Evolutionary conservation across 2,329 filamentous ascomycete genomes (phyloP).

Genomic region (Rutstroemia sp.): DNA sequence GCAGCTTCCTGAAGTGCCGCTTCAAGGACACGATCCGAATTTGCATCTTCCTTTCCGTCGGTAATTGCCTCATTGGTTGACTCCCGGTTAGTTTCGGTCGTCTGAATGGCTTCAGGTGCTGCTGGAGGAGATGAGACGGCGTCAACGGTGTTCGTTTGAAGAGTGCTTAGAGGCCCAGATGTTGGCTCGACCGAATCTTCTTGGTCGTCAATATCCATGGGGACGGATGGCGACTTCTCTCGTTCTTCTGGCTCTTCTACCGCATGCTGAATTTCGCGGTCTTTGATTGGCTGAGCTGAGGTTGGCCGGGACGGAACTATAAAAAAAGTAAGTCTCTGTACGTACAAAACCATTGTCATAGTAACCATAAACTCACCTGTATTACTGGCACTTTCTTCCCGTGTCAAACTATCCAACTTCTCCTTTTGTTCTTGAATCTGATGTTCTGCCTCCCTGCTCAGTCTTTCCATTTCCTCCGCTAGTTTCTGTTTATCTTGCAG

Average conservation of each 20-base stretch:
- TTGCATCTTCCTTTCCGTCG: not conserved
- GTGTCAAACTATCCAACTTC: slow-evolving; percentile 25
- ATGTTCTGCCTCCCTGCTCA: slow-evolving; percentile 29
- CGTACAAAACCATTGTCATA: too few species aligned
- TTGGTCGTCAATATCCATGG: slow-evolving; percentile 1
- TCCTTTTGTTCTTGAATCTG: slow-evolving; percentile 30
- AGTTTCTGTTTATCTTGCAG: slow-evolving; percentile 29
- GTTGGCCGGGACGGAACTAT: not conserved
- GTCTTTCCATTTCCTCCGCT: slow-evolving; percentile 29
- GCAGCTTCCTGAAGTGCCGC: slow-evolving; percentile 24
- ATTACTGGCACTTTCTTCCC: slow-evolving; percentile 22
- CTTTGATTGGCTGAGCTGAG: not conserved
- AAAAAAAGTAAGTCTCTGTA: slow-evolving; percentile 1
- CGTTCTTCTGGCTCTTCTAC: not conserved
- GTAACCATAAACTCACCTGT: slow-evolving; percentile 18
- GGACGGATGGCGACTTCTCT: not conserved
- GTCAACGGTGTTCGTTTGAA: too few species aligned
- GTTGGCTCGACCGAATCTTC: not conserved
- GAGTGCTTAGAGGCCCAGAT: not conserved
- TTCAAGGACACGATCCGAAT: slow-evolving; percentile 21
- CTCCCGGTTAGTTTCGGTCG: not conserved
- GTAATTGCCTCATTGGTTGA: not conserved
- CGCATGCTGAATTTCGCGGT: not conserved
- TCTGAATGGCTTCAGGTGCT: not conserved
- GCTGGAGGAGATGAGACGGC: not conserved